Evolutionary conservation across 2,329 filamentous ascomycete genomes (phyloP).

Genomic region (Microdochium bolleyi): DNA sequence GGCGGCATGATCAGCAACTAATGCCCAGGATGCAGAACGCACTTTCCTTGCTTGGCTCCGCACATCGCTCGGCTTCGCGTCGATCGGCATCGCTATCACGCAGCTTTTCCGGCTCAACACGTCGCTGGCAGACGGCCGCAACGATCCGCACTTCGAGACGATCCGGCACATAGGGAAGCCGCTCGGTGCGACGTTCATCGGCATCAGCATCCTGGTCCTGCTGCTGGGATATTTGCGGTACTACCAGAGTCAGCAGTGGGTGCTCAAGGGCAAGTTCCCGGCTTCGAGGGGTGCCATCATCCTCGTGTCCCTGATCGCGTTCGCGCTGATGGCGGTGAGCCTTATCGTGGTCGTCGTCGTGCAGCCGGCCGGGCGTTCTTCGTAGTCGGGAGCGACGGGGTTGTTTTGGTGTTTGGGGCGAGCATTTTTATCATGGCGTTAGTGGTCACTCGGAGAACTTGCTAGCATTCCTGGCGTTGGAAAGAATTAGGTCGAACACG

Average conservation of each 20-base stretch:
- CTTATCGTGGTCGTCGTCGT: slow-evolving; percentile 53
- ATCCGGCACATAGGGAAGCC: slow-evolving; percentile 63
- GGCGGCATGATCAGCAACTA: not conserved
- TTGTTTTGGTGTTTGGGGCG: not conserved
- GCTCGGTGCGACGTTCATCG: slow-evolving; percentile 69
- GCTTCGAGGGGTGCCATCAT: slow-evolving; percentile 70
- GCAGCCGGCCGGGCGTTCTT: slow-evolving; percentile 21
- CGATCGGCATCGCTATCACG: slow-evolving; percentile 75
- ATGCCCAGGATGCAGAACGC: slow-evolving; percentile 46
- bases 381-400: not conserved
- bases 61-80: slow-evolving; percentile 73
- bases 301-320: slow-evolving; percentile 57
- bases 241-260: slow-evolving; percentile 70
- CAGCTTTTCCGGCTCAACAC: slow-evolving; percentile 81
- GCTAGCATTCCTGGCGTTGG: too few species aligned
- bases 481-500: too few species aligned
- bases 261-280: slow-evolving; percentile 73
- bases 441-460: too few species aligned
- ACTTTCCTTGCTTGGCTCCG: slow-evolving; percentile 82
- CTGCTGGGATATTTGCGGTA: slow-evolving; percentile 73
- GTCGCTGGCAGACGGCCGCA: slow-evolving; percentile 33
- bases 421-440: too few species aligned
- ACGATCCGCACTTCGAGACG: slow-evolving; percentile 27
- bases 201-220: slow-evolving; percentile 66
- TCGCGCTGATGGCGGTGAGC: slow-evolving; percentile 52